Conservation (phyloP, 306 rosid species). For the Vigna reflexopilosa region DNA sequence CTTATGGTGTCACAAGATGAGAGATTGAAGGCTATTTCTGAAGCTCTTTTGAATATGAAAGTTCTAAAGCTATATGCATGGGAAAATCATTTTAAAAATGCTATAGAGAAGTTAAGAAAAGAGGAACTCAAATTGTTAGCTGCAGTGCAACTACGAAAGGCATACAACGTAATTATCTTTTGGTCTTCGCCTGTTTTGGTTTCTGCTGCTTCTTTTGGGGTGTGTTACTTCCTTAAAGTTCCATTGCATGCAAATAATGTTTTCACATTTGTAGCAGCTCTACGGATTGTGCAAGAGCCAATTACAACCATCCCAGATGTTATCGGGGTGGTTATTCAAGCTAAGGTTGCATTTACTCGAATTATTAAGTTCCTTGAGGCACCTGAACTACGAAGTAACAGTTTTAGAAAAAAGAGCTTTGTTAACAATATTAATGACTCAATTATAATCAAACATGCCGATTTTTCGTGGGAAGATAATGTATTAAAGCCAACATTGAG, state of each 20-base stretch:
- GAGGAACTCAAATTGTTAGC: constrained; percentile 59
- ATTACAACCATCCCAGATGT: constrained; percentile 60
- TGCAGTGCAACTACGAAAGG: not conserved
- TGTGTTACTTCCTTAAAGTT: not conserved
- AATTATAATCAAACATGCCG: constrained; percentile 52
- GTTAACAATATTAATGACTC: constrained; percentile 34
- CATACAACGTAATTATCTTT: not conserved
- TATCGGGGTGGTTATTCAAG: constrained; percentile 66
- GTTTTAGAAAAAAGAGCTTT: constrained; percentile 31
- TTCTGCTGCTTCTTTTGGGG: constrained; percentile 1
- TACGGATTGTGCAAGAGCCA: constrained; percentile 79
- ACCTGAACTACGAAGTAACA: constrained; percentile 56
- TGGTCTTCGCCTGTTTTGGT: not conserved
- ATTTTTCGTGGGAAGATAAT: constrained; percentile 69
- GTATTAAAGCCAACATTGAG: constrained; percentile 56
- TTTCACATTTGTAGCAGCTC: constrained; percentile 52
- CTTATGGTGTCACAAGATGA: constrained; percentile 70
- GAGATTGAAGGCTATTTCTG: constrained; percentile 61
- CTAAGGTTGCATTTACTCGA: constrained; percentile 65
- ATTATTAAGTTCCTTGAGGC: constrained; percentile 66
- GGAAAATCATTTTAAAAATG: constrained; percentile 70
- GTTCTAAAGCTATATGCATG: constrained; percentile 77
- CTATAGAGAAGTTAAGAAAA: constrained; percentile 56
- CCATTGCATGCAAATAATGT: constrained; percentile 12
- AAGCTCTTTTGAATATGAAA: constrained; percentile 74